Evolutionary conservation across 129 eudicot species (phyloP), one percentile per base, ranked within the genome.

Genomic region (Pseudognaphalium luteoalbum): DNA sequence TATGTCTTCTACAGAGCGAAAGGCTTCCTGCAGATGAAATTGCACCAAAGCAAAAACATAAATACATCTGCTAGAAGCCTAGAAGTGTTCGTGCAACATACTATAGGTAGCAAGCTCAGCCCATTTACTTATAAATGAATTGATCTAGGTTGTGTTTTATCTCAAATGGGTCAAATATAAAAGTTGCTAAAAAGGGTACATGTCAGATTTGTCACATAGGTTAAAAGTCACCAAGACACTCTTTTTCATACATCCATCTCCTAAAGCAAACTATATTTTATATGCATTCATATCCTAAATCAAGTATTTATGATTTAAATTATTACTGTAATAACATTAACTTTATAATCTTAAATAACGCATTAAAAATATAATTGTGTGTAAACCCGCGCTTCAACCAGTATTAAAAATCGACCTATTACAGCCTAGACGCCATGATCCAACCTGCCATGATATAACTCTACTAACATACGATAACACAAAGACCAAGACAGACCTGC

Each of bases 1-100:
- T 2, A 88, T 89, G 66, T 91, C 92, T 78, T 91, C 96, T 77
- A 89, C 86, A 29, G 96, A 85, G 32, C 91, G 92, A 37, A 91
- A 91, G 22, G 97, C 97, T 78, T 91, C 97, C 92, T 91, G 87
- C 54, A 79, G 17, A 61, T 77, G 57, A 14, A 32, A 28, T 58
- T n/a, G 4, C 19, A 8, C 8, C 21, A 73, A 59, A 60, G 19
- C 54, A 73, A 1, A 71, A 2, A 68, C 51, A 33, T 16, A 66
- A 16, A 68, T 59, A 59, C 65, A 59, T 60, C 34, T 20, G 17
- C 66, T 22, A 21, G 22, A 22, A 0, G 66, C 10, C 66, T 22
- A 21, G 22, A 22, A 0, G 66, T 22, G 64, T n/a, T 56, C 2
- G 5, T 14, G 56, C n/a, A 50, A 50, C 56, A 2, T 4, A 50